A percentile compares a stretch with the other conserved stretches of the same genome.
Conservation (phyloP, 1,139 yeast genomes). For the Kodamaea alishanica region DNA sequence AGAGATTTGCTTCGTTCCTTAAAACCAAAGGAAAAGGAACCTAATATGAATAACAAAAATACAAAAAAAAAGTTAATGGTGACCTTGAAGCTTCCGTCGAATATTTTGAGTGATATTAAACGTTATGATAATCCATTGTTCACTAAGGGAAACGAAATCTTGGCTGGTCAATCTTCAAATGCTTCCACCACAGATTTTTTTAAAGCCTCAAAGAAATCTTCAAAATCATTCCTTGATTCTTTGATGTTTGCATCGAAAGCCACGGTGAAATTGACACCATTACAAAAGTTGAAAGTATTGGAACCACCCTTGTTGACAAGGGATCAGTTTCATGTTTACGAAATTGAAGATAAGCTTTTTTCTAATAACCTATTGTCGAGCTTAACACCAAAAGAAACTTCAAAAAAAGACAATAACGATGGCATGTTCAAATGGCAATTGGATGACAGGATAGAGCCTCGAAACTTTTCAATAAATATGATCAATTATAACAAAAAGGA, state of each 20-base stretch:
- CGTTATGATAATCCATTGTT: constrained; percentile 30
- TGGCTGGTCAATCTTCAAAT: background rate
- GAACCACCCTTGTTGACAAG: constrained; percentile 14
- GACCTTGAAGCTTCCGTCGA: constrained; percentile 26
- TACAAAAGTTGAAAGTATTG: constrained; percentile 21
- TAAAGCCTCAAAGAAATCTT: constrained; percentile 9
- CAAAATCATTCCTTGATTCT: constrained; percentile 11
- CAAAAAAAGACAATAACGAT: no score
- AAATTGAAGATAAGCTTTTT: constrained; percentile 2
- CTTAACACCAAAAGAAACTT: no score
- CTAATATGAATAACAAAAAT: constrained; percentile 11
- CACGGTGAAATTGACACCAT: constrained; percentile 13
- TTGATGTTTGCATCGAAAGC: constrained; percentile 20
- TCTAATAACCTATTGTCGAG: background rate
- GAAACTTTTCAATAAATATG: no score
- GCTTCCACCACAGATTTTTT: constrained; percentile 12
- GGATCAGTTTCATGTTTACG: constrained; percentile 16
- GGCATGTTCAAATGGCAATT: no score
- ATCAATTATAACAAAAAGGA: constrained; percentile 1
- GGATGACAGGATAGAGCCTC: no score
- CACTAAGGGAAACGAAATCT: constrained; percentile 21
- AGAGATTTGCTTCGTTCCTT: constrained; percentile 13
- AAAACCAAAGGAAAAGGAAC: constrained; percentile 6
- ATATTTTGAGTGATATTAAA: constrained; percentile 25
- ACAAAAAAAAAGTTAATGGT: constrained; percentile 17